Base-by-base conservation (phyloP, 2,329 filamentous ascomycete species). In the Alternaria sp. region DNA sequence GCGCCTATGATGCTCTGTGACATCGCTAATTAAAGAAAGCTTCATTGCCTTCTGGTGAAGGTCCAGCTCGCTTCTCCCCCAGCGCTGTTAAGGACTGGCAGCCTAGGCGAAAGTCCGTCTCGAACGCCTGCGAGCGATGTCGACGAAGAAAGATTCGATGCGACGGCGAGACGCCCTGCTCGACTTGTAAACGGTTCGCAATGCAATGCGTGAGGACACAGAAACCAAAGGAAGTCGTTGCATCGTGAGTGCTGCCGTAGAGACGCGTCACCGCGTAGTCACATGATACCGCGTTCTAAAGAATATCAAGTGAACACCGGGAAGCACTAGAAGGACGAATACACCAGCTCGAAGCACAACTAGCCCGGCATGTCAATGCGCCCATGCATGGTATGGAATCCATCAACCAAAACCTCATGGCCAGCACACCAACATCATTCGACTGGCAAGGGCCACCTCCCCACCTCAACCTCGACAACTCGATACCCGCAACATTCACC, bases 381-480 rank as follows among this genome's bases (percentile, higher is more conserved):
- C 75, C 74, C 21, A 75, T 76, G 69, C 72, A 75, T 37, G 74
- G 73, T 9, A 73, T 77, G 74, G 74, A 76, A 52, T 68, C 68
- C 4, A 71, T 74, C 44, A 67, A 74, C 53, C 59, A 69, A 36
- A 69, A 62, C 49, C 56, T 74, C 34, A 62, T 72, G 59, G 67
- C 63, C n/a, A 56, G 63, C n/a, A 63, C 69, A 13, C 54, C 72
- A 13, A 62, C 73, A 34, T 64, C 65, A 24, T 71, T 75, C 46
- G 69, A 71, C 44, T 74, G 74, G 74, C 69, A 70, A 58, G 70
- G 65, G 28, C 67, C 71, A 13, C 60, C 69, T 23, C 64, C 67
- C 26, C 62, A 63, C 14, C 56, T 73, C 41, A 62, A 71, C 23
- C 50, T 74, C 13, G 72, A 76, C 39, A 70, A 71, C 10, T 62